These are phyloP conservation scores for Globisporangium radiosum DNA, from an alignment of 352 stramenopile species.

Conservation along the genomic window DNA sequence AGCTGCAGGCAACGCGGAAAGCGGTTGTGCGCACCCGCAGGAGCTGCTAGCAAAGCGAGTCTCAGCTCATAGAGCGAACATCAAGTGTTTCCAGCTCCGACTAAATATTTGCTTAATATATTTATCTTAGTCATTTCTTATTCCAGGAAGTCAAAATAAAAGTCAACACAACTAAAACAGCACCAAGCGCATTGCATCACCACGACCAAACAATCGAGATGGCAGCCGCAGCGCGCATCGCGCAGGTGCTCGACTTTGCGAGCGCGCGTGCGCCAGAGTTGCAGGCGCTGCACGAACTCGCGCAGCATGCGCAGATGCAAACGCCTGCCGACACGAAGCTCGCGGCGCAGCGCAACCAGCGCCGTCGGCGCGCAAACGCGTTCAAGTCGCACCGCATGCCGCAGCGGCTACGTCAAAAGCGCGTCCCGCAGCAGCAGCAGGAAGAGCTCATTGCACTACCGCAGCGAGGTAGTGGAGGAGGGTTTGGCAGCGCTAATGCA, in stretches of 20 bases:
- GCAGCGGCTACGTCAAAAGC: conserved; percentile 33
- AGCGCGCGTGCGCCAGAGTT: conserved; percentile 64
- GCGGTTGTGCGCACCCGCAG: no score
- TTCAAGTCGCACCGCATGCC: conserved; percentile 74
- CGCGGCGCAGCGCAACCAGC: conserved; percentile 46
- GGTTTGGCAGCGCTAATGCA: not conserved
- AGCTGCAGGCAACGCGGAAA: no score
- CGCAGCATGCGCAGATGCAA: conserved; percentile 21
- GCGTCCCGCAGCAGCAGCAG: conserved; percentile 1
- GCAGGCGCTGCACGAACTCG: conserved; percentile 58
- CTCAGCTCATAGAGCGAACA: no score
- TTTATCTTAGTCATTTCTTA: not conserved
- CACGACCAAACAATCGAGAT: conserved; percentile 6
- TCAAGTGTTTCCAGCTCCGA: not conserved
- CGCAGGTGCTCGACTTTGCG: conserved; percentile 80
- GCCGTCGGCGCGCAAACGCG: conserved; percentile 63
- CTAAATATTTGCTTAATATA: not conserved
- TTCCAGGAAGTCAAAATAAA: not conserved
- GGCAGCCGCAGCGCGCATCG: conserved; percentile 36
- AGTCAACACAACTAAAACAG: not conserved
- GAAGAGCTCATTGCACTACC: conserved; percentile 19
- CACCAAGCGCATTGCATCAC: not conserved
- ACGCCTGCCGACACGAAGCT: conserved; percentile 38
- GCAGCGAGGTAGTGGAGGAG: not conserved
- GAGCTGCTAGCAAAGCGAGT: no score